A percentile compares a stretch with the other conserved stretches of the same genome.
phyloP scores from a whole-genome alignment of 257 asterid genomes.

The Misopates orontium region DNA sequence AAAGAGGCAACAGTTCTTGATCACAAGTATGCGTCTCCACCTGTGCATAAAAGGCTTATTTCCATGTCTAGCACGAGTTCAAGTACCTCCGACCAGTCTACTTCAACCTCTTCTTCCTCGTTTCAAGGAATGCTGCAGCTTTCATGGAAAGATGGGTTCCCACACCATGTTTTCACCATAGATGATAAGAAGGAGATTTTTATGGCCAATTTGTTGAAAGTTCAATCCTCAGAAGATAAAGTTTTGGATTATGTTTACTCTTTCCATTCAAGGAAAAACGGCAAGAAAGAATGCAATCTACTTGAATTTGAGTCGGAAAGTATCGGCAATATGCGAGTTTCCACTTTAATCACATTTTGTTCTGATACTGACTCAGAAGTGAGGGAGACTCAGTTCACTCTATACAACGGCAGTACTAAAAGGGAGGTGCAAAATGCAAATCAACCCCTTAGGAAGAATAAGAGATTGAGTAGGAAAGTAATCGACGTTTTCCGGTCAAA shows the following conservation, averaged over 20 bases:
- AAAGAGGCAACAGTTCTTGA: constrained; percentile 45
- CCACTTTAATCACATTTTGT: constrained; percentile 58
- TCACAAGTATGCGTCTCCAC: constrained; percentile 29
- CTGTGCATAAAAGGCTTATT: constrained; percentile 45
- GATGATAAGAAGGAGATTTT: constrained; percentile 71
- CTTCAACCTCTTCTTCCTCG: constrained; percentile 28
- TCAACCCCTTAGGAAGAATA: constrained; percentile 42
- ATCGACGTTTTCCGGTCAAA: constrained; percentile 44
- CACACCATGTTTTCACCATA: constrained; percentile 58
- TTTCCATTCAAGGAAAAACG: constrained; percentile 51
- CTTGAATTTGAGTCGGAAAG: constrained; percentile 37
- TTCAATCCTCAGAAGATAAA: constrained; percentile 45
- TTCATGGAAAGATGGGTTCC: constrained; percentile 72
- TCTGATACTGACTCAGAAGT: constrained; percentile 49
- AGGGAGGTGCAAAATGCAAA: constrained; percentile 40
- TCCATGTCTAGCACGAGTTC: constrained; percentile 71
- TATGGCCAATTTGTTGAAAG: constrained; percentile 46
- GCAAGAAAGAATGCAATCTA: constrained; percentile 43
- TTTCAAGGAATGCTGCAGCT: constrained; percentile 83
- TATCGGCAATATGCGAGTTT: constrained; percentile 76
- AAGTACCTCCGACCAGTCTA: constrained; percentile 53
- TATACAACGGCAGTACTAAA: constrained; percentile 36
- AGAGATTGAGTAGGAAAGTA: constrained; percentile 52
- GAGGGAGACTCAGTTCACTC: constrained; percentile 61
- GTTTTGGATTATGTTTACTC: constrained; percentile 62